Base-by-base conservation (phyloP, 2,329 filamentous ascomycete genomes). In the Talaromyces sp. region DNA sequence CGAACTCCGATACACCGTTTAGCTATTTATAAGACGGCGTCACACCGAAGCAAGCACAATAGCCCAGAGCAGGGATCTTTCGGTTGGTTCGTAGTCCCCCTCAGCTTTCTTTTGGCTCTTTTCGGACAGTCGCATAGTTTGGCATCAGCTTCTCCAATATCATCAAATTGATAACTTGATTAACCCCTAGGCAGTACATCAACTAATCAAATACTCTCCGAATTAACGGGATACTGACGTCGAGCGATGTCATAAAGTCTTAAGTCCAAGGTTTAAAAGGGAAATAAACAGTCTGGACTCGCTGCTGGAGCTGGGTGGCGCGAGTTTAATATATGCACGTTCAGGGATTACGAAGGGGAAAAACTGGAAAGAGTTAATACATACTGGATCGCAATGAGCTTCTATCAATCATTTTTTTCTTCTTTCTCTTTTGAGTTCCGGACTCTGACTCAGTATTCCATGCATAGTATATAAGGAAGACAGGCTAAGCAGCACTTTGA, bases 1-100 rank as follows among this genome's bases (percentile, higher is more conserved):
- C 56, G 37, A 37, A 59, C 37, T 59, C 56, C 56, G 56, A 27
- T 31, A 45, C 25, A 19, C 56, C 56, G 37, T 50, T 50, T 58
- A 58, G n/a, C 56, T 58, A 43, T 43, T 41, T 43, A 59, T 37
- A 37, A 22, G 11, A 39, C 33, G 19, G 52, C 11, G 33, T 22
- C n/a, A 22, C 11, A 33, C 19, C 52, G 52, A 56, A 56, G n/a
- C 31, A 54, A n/a, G 27, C 31, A 35, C 17, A 15, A 11, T 17
- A 56, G 33, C 33, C 52, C 27, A 54, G 11, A 33, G 52, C 33
- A 37, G 50, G 50, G 50, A 7, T 37, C 31, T 13, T 54, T 10
- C 11, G n/a, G 17, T 22, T 39, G 27, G 27, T 31, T 31, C 27
- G 5, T 31, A 15, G n/a, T 22, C 52, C 19, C 11, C 33, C 31